Evolutionary conservation across 192 early-diverging fungal species (phyloP), one percentile per base, ranked within the genome.

Genomic region (Entomortierella parvispora): DNA sequence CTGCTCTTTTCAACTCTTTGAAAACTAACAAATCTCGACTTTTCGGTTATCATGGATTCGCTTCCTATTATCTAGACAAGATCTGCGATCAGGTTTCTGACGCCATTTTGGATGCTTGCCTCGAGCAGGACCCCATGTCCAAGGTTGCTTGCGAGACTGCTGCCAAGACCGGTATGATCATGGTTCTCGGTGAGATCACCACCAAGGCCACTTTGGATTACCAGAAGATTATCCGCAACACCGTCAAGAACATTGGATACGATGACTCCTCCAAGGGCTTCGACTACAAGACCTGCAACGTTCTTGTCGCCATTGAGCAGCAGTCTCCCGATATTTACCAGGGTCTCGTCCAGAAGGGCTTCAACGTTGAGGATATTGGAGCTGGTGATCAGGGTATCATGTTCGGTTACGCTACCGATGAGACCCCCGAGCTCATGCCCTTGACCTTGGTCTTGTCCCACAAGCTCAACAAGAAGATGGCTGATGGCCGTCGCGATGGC

Each of bases 261-360:
- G 97, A 99, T 85, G 94, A 95, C 86, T 99, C 97, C 31, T 83
- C 86, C 81, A 99, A 99, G 91, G 97, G 97, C 71, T 99, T 99
- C 85, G 97, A 99, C 86, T 98, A 98, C 93, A 98, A 99, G 92
- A 99, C 97, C 80, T 99, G 97, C 89, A 99, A 99, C 84, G 95
- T 99, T 52, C 88, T 99, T 60, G 96, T 99, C 65, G 97, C 96
- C 83, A 98, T 99, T 79, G 97, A 99, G 87, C 96, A 98, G 88
- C 97, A 99, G 87, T 99, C 97, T 62, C 97, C 97, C 69, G 96
- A 99, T 83, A 98, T 99, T 80, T 93, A 95, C 83, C 94, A 96
- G 85, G 97, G 96, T 83, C 90, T 99, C 59, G 93, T 95, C 62
- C 96, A 97, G 89, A 90, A 93, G 84, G 89, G 91, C 68, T 86